Percentiles rank a stretch among this genome's conserved stretches.
Evolutionary conservation across 2,329 filamentous ascomycete genomes (phyloP).

Genomic region (Tolypocladium tropicale): DNA sequence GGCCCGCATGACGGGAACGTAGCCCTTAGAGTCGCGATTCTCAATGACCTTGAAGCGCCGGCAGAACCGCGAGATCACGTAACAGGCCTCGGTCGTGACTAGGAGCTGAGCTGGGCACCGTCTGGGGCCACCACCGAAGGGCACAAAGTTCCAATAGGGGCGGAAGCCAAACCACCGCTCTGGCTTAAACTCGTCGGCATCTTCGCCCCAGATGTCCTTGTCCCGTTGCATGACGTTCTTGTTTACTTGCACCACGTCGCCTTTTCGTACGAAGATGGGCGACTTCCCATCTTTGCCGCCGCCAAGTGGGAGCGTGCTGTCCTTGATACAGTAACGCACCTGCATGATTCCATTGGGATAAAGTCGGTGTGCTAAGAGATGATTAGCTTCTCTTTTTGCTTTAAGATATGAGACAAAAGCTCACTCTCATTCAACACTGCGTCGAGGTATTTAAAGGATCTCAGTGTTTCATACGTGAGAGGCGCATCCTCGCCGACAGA

Average conservation of each 20-base stretch:
- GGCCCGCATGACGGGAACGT: neutral
- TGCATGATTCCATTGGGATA: neutral
- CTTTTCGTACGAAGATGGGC: neutral
- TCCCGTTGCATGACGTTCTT: neutral
- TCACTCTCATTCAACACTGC: neutral
- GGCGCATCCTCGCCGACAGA: neutral
- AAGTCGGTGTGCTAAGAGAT: neutral
- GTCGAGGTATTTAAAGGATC: neutral
- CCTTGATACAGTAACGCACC: neutral
- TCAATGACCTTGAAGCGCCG: neutral
- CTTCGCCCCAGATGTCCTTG: neutral
- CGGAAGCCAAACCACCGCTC: neutral
- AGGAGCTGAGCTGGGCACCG: neutral
- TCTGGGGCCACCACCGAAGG: neutral
- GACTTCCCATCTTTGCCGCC: neutral
- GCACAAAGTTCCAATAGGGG: neutral
- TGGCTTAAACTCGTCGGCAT: neutral
- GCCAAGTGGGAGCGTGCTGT: neutral
- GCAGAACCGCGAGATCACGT: neutral
- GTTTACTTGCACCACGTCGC: neutral
- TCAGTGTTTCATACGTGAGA: neutral
- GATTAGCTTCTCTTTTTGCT: neutral
- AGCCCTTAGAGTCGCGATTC: neutral
- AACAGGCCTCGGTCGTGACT: neutral
- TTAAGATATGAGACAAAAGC: neutral